phyloP scores from a whole-genome alignment of 176 grass and related monocot species.

The Juncus inflexus region DNA sequence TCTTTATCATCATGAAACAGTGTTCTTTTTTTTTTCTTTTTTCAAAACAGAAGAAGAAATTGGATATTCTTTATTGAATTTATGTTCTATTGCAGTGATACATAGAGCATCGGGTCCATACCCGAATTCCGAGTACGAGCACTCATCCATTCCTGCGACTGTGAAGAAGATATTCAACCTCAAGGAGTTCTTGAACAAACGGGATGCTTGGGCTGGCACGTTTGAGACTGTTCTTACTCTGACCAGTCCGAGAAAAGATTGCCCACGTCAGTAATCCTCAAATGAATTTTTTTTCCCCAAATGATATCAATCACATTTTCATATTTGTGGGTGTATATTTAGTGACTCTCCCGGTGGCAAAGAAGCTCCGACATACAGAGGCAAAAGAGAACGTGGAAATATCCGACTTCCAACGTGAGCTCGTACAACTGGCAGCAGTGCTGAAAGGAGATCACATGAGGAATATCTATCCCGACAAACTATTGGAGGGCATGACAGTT shows the following conservation, averaged over 20 bases:
- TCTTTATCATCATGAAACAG: no score
- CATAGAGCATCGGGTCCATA: constrained; percentile 46
- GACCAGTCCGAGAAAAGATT: constrained; percentile 55
- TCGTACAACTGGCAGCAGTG: constrained; percentile 61
- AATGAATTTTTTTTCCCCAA: not conserved
- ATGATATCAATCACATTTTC: not conserved
- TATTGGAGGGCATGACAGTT: constrained; percentile 75
- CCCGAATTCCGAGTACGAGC: constrained; percentile 66
- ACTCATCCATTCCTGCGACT: constrained; percentile 75
- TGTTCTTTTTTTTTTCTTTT: not conserved
- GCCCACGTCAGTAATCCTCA: constrained; percentile 37
- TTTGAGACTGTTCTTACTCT: constrained; percentile 61
- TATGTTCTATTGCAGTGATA: constrained; percentile 30
- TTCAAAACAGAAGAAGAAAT: not conserved
- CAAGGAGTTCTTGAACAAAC: constrained; percentile 58
- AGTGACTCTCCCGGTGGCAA: constrained; percentile 47
- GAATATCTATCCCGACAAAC: constrained; percentile 45
- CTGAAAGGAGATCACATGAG: constrained; percentile 61
- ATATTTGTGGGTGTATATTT: not conserved
- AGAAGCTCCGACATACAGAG: constrained; percentile 37
- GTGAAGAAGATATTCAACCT: constrained; percentile 87
- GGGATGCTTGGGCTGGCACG: constrained; percentile 70
- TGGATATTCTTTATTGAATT: not conserved
- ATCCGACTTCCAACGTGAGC: constrained; percentile 64
- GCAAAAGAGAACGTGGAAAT: constrained; percentile 39